These are phyloP conservation scores for Solanum arcanum DNA, from an alignment of 257 asterid species.

Conservation along the genomic window DNA sequence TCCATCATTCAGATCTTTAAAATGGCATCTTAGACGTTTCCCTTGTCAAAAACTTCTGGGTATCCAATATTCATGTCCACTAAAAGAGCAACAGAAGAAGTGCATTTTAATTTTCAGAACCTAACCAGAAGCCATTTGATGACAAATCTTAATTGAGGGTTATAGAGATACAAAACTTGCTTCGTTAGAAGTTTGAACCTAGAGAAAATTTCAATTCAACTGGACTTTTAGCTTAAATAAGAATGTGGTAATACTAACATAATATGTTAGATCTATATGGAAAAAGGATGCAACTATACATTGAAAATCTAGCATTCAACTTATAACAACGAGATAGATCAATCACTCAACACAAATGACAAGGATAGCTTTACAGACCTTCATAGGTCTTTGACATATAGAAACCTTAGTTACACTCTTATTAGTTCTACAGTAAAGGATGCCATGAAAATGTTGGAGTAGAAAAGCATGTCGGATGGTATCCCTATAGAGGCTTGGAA, in stretches of 20 bases:
- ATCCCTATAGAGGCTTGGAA: neutral
- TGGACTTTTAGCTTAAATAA: neutral
- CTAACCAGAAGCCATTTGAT: neutral
- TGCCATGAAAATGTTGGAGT: neutral
- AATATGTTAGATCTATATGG: neutral
- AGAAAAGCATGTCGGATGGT: neutral
- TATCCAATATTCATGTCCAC: neutral
- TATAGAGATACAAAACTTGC: neutral
- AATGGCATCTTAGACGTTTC: neutral
- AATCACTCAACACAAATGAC: neutral
- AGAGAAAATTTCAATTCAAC: neutral
- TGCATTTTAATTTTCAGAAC: neutral
- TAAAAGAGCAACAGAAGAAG: neutral
- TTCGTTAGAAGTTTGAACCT: neutral
- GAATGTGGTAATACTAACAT: neutral
- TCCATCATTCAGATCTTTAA: neutral
- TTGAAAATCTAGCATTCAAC: neutral
- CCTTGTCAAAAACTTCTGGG: neutral
- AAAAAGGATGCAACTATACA: neutral
- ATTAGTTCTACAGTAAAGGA: neutral
- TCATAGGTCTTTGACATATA: neutral
- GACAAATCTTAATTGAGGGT: neutral
- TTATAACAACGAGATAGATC: neutral
- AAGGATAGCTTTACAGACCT: neutral
- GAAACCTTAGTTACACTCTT: neutral